Conservation (phyloP, 2,329 filamentous ascomycete genomes). For the Cordyceps cicadae region DNA sequence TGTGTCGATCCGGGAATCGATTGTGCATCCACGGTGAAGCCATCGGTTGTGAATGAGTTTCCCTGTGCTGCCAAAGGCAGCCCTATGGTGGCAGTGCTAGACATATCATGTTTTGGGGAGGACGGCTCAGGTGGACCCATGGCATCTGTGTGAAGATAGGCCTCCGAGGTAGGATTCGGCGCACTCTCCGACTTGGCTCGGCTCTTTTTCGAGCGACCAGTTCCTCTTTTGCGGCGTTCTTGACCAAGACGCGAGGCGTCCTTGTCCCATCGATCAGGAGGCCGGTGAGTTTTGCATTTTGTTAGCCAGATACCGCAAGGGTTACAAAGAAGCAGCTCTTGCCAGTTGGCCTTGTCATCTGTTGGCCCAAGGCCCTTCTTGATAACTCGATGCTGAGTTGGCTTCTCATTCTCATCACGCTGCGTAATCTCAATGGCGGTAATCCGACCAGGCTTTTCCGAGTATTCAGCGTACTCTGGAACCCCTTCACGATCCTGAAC, state of each 20-base stretch:
- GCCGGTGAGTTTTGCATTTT: conserved; percentile 79
- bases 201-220: conserved; percentile 38
- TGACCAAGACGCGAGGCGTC: conserved; percentile 44
- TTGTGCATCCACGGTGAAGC: conserved; percentile 13
- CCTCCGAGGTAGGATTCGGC: conserved; percentile 43
- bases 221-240: conserved; percentile 41
- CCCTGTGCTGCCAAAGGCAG: neutral
- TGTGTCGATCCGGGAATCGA: conserved; percentile 38
- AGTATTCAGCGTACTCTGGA: conserved; percentile 62
- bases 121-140: conserved; percentile 37
- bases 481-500: conserved; percentile 64
- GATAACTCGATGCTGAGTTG: conserved; percentile 62
- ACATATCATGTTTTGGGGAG: conserved; percentile 20
- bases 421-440: conserved; percentile 65
- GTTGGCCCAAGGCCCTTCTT: conserved; percentile 61
- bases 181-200: conserved; percentile 40
- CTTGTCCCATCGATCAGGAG: conserved; percentile 74
- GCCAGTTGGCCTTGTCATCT: conserved; percentile 60
- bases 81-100: neutral
- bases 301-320: conserved; percentile 93
- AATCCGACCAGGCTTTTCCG: conserved; percentile 62
- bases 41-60: conserved; percentile 15
- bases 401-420: conserved; percentile 52
- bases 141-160: conserved; percentile 46
- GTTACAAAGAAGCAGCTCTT: conserved; percentile 76